phyloP scores from a whole-genome alignment of 2,329 filamentous ascomycete genomes.

The Diaporthe helianthi region DNA sequence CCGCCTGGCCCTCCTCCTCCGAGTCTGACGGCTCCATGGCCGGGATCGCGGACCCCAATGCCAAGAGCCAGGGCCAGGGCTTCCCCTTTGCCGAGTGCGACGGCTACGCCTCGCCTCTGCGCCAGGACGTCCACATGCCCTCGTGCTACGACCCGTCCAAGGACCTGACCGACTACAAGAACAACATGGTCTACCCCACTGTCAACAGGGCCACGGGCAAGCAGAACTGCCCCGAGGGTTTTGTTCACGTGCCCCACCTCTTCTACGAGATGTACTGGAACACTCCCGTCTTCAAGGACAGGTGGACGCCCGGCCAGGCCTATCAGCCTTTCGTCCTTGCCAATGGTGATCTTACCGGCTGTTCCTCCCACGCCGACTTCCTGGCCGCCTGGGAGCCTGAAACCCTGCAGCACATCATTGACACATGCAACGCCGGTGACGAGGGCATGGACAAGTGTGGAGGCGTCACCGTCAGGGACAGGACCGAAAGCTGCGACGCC shows the following conservation, averaged over 20 bases:
- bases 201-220: constrained; percentile 49
- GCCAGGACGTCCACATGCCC: constrained; percentile 74
- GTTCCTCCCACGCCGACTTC: constrained; percentile 76
- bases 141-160: constrained; percentile 74
- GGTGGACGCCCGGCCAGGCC: constrained; percentile 62
- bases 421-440: constrained; percentile 68
- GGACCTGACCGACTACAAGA: constrained; percentile 65
- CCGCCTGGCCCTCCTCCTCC: constrained; percentile 61
- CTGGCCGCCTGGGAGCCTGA: constrained; percentile 74
- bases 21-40: constrained; percentile 64
- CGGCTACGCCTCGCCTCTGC: constrained; percentile 64
- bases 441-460: constrained; percentile 69
- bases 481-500: constrained; percentile 57
- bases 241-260: constrained; percentile 61
- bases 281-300: constrained; percentile 57
- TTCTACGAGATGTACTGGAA: constrained; percentile 69
- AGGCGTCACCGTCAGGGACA: constrained; percentile 59
- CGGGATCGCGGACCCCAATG: constrained; percentile 61
- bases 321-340: constrained; percentile 71
- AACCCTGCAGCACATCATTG: constrained; percentile 70
- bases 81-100: constrained; percentile 77
- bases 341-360: constrained; percentile 74
- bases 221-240: constrained; percentile 61
- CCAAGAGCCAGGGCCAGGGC: constrained; percentile 64
- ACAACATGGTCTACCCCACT: constrained; percentile 71